These are phyloP conservation scores for Triticum timopheevii DNA, from an alignment of 176 grass and related monocot genomes.

Conservation along the genomic window DNA sequence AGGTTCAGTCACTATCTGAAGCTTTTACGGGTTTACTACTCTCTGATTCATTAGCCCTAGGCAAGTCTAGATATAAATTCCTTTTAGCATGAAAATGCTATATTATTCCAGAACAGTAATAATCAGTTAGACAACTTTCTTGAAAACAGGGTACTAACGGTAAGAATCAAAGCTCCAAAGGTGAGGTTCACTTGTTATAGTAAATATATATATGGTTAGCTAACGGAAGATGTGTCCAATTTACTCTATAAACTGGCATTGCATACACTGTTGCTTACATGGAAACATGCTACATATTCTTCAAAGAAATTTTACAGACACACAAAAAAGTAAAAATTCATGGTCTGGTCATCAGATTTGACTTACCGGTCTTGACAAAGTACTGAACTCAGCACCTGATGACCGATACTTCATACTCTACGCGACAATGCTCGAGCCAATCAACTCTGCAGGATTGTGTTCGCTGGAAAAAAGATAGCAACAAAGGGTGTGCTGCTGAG, in stretches of 20 bases:
- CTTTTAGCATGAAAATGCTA: neutral
- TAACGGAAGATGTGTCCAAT: neutral
- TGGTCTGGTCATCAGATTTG: slow-evolving; percentile 2
- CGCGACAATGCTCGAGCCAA: neutral
- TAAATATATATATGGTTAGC: neutral
- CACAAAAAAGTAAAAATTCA: neutral
- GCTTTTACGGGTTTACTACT: slow-evolving; percentile 12
- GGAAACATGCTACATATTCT: neutral
- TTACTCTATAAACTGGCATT: neutral
- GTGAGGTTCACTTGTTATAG: neutral
- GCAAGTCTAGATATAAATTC: neutral
- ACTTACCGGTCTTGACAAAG: neutral
- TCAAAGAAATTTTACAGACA: neutral
- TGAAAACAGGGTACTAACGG: neutral
- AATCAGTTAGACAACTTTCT: neutral
- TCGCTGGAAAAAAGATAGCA: slow-evolving; percentile 15
- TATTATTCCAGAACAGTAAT: slow-evolving; percentile 6
- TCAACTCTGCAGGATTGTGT: slow-evolving; percentile 2
- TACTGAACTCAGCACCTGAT: slow-evolving; percentile 13
- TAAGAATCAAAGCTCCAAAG: slow-evolving; percentile 1
- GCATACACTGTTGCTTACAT: neutral
- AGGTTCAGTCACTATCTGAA: slow-evolving; percentile 10
- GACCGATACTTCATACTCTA: neutral
- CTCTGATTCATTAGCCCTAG: neutral
- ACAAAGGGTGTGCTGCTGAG: neutral